Evolutionary conservation across 768 basidiomycete species (phyloP), one percentile per base, ranked within the genome.

Genomic region (Hortiboletus campestris): DNA sequence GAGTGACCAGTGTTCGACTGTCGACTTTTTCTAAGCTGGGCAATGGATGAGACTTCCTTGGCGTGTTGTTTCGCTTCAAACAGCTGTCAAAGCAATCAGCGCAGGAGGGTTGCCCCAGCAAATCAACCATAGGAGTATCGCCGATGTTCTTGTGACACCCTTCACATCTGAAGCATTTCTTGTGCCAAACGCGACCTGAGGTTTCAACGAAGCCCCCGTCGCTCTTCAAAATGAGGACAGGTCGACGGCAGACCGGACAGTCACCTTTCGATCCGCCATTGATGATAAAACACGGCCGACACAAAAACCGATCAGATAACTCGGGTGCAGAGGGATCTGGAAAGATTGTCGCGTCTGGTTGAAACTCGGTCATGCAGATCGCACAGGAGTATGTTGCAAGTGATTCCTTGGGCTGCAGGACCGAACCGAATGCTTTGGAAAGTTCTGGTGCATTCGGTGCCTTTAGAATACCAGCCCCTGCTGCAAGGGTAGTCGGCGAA

Each of bases 331-430:
- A 63, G 38, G 86, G 87, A 63, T 91, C 86, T 1, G 91, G 91
- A 65, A 91, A 94, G 56, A 94, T 90, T 31, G 91, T 94, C 20
- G 88, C 83, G 67, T 94, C 91, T 3, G 91, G 90, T 35, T 84
- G 81, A 64, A 93, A 94, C 11, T 78, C 74, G 0, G 77, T 69
- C 16, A 76, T 73, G 66, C 91, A 94, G 13, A 83, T 67, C 34
- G 80, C 80, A 67, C 91, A 94, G 4, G 82, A 81, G 63, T 86
- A 85, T 28, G 84, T 80, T 10, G 79, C 68, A n/a, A 92, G 77
- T 7, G 86, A 80, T 64, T 88, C 88, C 60, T 85, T 85, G 22
- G 89, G 83, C 65, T 92, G 91, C 17, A 94, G 75, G 22, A 94
- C 80, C 0, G 91, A 91, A 28, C 91, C 91, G 60, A 91, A 93